Percentiles rank a stretch among this genome's conserved stretches.
Evolutionary conservation across 805 yeast genomes (phyloP).

Genomic region (Torulaspora maleeae): DNA sequence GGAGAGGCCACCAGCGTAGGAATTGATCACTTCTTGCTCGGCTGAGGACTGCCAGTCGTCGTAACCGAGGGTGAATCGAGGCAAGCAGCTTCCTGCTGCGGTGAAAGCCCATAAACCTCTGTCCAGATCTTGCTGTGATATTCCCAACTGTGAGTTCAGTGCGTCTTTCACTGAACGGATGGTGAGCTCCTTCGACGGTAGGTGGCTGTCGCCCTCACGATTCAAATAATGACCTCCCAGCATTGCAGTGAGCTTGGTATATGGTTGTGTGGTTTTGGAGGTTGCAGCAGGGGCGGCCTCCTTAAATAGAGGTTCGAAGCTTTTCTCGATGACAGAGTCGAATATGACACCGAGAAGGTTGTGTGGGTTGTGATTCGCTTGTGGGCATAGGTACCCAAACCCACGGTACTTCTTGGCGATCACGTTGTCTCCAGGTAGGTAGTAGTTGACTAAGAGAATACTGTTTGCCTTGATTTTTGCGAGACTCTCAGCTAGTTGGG

Average conservation of each 20-base stretch:
- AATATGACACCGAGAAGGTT: conserved; percentile 79
- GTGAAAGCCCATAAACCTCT: conserved; percentile 37
- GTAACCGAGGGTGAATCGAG: conserved; percentile 75
- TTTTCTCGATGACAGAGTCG: conserved; percentile 78
- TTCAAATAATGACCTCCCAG: conserved; percentile 72
- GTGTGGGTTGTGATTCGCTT: conserved; percentile 43
- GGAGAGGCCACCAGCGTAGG: conserved; percentile 42
- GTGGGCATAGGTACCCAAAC: conserved; percentile 86
- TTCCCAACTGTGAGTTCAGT: conserved; percentile 39
- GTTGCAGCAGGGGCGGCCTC: conserved; percentile 14
- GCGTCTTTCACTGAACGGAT: conserved; percentile 36
- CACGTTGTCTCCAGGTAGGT: conserved; percentile 43
- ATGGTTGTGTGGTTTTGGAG: conserved; percentile 28
- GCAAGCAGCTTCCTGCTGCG: conserved; percentile 58
- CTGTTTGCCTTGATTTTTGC: conserved; percentile 35
- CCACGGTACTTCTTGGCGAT: conserved; percentile 49
- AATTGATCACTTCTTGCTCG: conserved; percentile 31
- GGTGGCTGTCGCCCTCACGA: conserved; percentile 21
- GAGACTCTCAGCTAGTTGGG: conserved; percentile 22
- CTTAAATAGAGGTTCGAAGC: conserved; percentile 36
- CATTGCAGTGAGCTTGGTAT: conserved; percentile 82
- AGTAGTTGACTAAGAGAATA: conserved; percentile 70
- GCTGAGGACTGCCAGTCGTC: conserved; percentile 39
- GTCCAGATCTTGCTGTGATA: conserved; percentile 30
- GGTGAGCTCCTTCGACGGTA: conserved; percentile 19